These are phyloP conservation scores for Aphanomyces cochlioides DNA, from an alignment of 352 stramenopile species.

Conservation along the genomic window DNA sequence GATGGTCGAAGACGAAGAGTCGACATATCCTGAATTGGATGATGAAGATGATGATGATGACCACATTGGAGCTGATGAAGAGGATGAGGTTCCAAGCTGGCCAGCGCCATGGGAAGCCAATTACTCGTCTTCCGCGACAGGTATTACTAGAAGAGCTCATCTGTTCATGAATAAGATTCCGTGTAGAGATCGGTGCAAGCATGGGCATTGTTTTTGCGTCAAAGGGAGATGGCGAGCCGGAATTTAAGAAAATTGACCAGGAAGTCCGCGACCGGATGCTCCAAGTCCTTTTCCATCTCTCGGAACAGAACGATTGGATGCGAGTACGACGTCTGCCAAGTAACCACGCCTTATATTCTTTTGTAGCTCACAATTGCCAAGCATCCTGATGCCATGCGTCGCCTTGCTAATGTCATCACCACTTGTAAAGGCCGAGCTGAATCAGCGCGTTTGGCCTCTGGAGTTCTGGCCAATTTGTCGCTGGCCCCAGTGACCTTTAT, in stretches of 20 bases:
- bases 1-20: slow-evolving; percentile 46
- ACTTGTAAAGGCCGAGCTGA: slow-evolving; percentile 73
- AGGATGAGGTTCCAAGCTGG: slow-evolving; percentile 51
- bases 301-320: slow-evolving; percentile 51
- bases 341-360: background rate
- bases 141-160: no score
- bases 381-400: slow-evolving; percentile 58
- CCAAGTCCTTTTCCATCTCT: slow-evolving; percentile 69
- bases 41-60: slow-evolving; percentile 48
- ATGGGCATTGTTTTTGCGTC: slow-evolving; percentile 80
- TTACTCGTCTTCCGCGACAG: no score
- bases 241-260: slow-evolving; percentile 64
- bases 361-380: slow-evolving; percentile 56
- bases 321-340: slow-evolving; percentile 38
- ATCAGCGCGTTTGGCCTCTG: slow-evolving; percentile 65
- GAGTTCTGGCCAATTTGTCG: slow-evolving; percentile 64
- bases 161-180: background rate
- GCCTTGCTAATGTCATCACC: slow-evolving; percentile 50
- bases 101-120: slow-evolving; percentile 68
- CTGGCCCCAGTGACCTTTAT: slow-evolving; percentile 72
- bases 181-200: slow-evolving; percentile 40
- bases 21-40: slow-evolving; percentile 47
- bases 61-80: slow-evolving; percentile 43
- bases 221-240: slow-evolving; percentile 43
- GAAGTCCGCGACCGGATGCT: slow-evolving; percentile 71